These are phyloP conservation scores for Macadamia tetraphylla DNA, from an alignment of 164 flowering plant genomes.

Conservation along the genomic window DNA sequence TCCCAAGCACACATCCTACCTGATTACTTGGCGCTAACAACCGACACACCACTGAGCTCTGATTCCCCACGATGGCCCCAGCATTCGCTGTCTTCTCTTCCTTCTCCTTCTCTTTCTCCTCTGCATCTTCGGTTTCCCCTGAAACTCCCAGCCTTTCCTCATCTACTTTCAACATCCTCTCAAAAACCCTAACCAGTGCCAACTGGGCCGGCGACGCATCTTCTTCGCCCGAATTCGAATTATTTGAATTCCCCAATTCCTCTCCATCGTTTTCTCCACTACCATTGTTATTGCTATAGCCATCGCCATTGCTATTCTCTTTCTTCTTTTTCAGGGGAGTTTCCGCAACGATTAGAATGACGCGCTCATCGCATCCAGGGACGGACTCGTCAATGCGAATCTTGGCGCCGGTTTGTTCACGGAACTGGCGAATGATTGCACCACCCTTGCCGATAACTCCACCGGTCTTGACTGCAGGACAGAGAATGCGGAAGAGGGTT, in stretches of 20 bases:
- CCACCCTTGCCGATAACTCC: slow-evolving; percentile 40
- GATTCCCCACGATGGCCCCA: background rate
- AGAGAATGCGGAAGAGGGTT: slow-evolving; percentile 33
- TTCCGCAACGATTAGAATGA: slow-evolving; percentile 26
- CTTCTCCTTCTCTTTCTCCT: slow-evolving; percentile 9
- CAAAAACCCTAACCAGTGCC: slow-evolving; percentile 28
- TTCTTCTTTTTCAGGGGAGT: slow-evolving; percentile 8
- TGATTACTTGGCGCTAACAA: slow-evolving; percentile 27
- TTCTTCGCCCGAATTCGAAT: slow-evolving; percentile 11
- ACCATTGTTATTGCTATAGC: background rate
- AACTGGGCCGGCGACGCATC: slow-evolving; percentile 25
- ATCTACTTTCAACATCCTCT: slow-evolving; percentile 25
- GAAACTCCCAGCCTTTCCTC: slow-evolving; percentile 18
- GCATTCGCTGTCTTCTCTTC: background rate
- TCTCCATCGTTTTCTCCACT: slow-evolving; percentile 7
- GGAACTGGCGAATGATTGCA: slow-evolving; percentile 31
- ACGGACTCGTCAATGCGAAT: slow-evolving; percentile 28
- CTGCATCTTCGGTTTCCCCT: slow-evolving; percentile 10
- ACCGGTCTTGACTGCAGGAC: slow-evolving; percentile 32
- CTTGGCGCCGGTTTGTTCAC: slow-evolving; percentile 34
- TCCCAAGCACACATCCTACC: slow-evolving; percentile 35
- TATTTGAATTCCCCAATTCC: slow-evolving; percentile 6
- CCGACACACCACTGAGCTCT: slow-evolving; percentile 23
- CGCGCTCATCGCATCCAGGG: slow-evolving; percentile 30
- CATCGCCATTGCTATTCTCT: background rate